These are phyloP conservation scores for Skeletonema marinoi DNA, from an alignment of 108 stramenopile genomes.

Conservation along the genomic window DNA sequence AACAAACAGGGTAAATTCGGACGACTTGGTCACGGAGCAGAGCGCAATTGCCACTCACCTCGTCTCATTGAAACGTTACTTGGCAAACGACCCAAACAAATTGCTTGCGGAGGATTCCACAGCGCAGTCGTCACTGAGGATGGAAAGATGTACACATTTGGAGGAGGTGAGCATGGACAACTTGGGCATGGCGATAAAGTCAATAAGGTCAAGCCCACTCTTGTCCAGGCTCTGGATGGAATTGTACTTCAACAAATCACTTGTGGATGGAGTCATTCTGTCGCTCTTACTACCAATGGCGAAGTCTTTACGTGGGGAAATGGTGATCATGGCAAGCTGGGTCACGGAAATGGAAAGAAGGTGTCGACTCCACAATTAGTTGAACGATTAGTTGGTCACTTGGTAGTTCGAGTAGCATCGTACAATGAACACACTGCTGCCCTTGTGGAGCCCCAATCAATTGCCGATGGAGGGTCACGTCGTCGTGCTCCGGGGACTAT, in stretches of 20 bases:
- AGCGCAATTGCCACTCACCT: slow-evolving; percentile 88
- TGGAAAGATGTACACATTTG: slow-evolving; percentile 90
- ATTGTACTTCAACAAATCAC: slow-evolving; percentile 88
- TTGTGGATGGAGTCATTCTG: slow-evolving; percentile 96
- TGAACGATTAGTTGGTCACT: slow-evolving; percentile 85
- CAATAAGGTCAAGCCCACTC: slow-evolving; percentile 83
- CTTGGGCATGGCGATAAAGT: slow-evolving; percentile 94
- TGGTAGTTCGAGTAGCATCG: slow-evolving; percentile 92
- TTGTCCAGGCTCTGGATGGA: slow-evolving; percentile 77
- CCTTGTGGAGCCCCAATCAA: slow-evolving; percentile 73
- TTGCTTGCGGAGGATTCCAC: slow-evolving; percentile 92
- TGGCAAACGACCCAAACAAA: slow-evolving; percentile 76
- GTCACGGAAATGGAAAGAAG: slow-evolving; percentile 88
- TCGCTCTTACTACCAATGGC: slow-evolving; percentile 78
- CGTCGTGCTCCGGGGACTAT: slow-evolving; percentile 52
- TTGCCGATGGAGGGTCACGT: slow-evolving; percentile 59
- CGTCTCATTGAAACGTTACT: slow-evolving; percentile 81
- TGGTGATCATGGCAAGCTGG: slow-evolving; percentile 89
- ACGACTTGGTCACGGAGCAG: slow-evolving; percentile 88
- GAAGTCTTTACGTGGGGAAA: slow-evolving; percentile 86
- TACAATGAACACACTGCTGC: slow-evolving; percentile 98
- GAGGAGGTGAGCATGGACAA: slow-evolving; percentile 90
- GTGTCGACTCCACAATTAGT: slow-evolving; percentile 88
- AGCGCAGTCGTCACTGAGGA: slow-evolving; percentile 89
- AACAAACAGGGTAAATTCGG: slow-evolving; percentile 87